Evolutionary conservation across 1,284 basidiomycete genomes (phyloP).

Genomic region (Stygiomarasmius scandens): DNA sequence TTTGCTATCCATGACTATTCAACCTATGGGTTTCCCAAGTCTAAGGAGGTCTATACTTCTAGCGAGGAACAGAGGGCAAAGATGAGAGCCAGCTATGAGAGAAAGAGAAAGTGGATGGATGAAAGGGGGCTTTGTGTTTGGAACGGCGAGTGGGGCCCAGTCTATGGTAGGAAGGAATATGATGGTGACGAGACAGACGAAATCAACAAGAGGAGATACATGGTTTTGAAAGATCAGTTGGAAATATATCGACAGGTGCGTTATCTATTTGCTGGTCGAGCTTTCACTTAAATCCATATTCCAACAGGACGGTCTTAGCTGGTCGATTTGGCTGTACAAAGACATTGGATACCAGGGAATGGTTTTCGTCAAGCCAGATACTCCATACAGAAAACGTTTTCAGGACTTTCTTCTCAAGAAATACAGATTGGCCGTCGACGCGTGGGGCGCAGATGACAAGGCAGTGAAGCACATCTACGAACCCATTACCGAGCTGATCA

Average conservation of each 20-base stretch:
- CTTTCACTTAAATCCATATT: not conserved
- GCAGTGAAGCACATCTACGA: conserved; percentile 58
- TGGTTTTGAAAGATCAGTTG: conserved; percentile 73
- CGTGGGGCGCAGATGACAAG: conserved; percentile 66
- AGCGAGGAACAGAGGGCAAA: conserved; percentile 18
- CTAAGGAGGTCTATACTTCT: conserved; percentile 16
- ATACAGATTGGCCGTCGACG: conserved; percentile 63
- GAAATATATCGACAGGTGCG: conserved; percentile 65
- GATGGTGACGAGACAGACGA: conserved; percentile 60
- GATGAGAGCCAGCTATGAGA: conserved; percentile 17
- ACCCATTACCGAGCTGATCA: conserved; percentile 58
- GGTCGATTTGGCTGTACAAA: conserved; percentile 88
- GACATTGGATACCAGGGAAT: conserved; percentile 86
- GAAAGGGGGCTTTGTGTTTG: conserved; percentile 65
- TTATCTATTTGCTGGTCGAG: not conserved
- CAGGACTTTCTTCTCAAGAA: conserved; percentile 65
- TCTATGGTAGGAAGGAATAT: conserved; percentile 38
- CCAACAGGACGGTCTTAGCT: conserved; percentile 62
- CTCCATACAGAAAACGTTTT: conserved; percentile 69
- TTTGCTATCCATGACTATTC: conserved; percentile 23
- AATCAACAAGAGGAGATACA: conserved; percentile 68
- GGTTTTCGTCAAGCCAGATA: conserved; percentile 69
- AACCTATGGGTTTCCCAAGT: conserved; percentile 21
- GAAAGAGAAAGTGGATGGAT: conserved; percentile 50
- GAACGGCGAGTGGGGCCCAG: conserved; percentile 44